These are phyloP conservation scores for Phytopythium sindhum DNA, from an alignment of 352 stramenopile species.

Conservation along the genomic window DNA sequence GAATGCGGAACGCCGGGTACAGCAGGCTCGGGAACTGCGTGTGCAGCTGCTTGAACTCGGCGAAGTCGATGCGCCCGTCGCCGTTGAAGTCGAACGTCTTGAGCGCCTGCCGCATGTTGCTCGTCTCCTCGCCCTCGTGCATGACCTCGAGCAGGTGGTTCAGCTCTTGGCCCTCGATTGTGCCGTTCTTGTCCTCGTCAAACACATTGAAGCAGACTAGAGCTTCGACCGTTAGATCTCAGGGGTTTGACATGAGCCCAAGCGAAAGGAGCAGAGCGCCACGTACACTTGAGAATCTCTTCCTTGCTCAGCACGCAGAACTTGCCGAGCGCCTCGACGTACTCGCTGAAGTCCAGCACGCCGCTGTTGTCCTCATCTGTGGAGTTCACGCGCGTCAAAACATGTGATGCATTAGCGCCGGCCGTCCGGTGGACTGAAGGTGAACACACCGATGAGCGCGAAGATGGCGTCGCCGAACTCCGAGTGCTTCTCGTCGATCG, in stretches of 20 bases:
- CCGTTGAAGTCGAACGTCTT: conserved; percentile 65
- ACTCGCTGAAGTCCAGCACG: conserved; percentile 70
- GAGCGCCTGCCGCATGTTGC: conserved; percentile 67
- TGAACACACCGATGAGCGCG: conserved; percentile 44
- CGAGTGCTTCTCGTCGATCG: conserved; percentile 62
- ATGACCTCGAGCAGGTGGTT: conserved; percentile 63
- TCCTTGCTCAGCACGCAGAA: conserved; percentile 75
- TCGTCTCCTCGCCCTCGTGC: conserved; percentile 55
- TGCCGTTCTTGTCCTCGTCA: conserved; percentile 67
- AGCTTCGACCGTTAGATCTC: not conserved
- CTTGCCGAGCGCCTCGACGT: conserved; percentile 71
- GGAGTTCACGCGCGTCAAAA: not conserved
- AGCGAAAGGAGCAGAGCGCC: not conserved
- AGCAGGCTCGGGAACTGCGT: conserved; percentile 58
- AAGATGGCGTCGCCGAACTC: conserved; percentile 76
- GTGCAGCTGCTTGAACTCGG: conserved; percentile 64
- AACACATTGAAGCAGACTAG: conserved; percentile 81
- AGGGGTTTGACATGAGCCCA: not conserved
- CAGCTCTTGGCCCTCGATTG: conserved; percentile 66
- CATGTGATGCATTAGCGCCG: not conserved
- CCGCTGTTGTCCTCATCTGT: conserved; percentile 68
- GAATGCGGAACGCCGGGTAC: conserved; percentile 69
- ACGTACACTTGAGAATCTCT: conserved; percentile 68
- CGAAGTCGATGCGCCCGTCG: conserved; percentile 72
- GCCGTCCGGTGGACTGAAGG: not conserved